These are phyloP conservation scores for Cardamine occulta DNA, from an alignment of 345 rosid species.

Conservation along the genomic window DNA sequence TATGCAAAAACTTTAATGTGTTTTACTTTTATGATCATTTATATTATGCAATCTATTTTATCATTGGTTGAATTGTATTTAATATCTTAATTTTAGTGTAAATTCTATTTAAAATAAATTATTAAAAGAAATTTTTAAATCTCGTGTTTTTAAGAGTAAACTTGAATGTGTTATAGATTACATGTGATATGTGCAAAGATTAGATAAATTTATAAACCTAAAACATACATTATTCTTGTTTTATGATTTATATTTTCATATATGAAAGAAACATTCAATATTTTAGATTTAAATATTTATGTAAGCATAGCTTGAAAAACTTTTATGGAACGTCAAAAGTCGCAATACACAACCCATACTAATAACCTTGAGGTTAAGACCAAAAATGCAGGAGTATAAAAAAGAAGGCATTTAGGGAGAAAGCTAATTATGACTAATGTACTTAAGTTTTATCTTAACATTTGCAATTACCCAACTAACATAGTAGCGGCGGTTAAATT, in stretches of 20 bases:
- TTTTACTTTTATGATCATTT: too few species aligned
- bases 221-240: background rate
- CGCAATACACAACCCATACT: constrained; percentile 6
- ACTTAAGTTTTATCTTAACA: background rate
- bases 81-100: too few species aligned
- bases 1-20: too few species aligned
- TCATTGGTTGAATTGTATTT: too few species aligned
- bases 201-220: too few species aligned
- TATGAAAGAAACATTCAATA: background rate
- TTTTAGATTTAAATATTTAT: background rate
- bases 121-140: too few species aligned
- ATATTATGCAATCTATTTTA: too few species aligned
- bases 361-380: constrained; percentile 17
- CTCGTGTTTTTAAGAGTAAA: too few species aligned
- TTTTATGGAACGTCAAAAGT: background rate
- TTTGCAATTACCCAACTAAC: constrained; percentile 17
- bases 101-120: too few species aligned
- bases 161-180: too few species aligned
- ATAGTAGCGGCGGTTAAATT: background rate
- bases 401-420: background rate
- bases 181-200: background rate
- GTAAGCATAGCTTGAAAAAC: constrained; percentile 10
- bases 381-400: background rate
- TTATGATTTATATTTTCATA: background rate
- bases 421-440: constrained; percentile 21